Percentiles rank a stretch among this genome's conserved stretches.
Conservation (phyloP, 2,329 filamentous ascomycete species). For the Coleophoma eucalyptorum region DNA sequence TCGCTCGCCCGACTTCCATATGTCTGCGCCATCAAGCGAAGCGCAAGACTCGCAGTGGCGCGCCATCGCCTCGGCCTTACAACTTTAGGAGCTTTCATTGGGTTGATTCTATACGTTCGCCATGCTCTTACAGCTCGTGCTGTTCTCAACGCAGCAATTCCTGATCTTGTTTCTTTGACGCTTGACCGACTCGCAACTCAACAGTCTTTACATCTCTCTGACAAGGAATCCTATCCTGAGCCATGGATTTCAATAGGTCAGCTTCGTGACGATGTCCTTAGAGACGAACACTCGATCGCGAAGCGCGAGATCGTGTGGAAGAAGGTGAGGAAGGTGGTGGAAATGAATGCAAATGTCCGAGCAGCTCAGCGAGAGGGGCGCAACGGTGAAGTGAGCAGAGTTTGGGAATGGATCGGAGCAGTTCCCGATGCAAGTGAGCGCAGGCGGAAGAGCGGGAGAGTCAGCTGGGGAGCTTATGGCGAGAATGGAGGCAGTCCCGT, state of each 20-base stretch:
- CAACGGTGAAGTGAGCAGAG: conserved; percentile 61
- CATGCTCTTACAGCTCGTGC: conserved; percentile 58
- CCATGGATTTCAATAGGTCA: conserved; percentile 84
- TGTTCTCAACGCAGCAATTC: conserved; percentile 64
- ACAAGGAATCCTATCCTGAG: conserved; percentile 62
- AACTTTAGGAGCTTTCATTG: conserved; percentile 50
- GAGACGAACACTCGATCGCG: conserved; percentile 72
- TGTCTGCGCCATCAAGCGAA: conserved; percentile 75
- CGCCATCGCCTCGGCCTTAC: conserved; percentile 84
- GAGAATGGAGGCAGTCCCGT: conserved; percentile 20
- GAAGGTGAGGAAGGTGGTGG: conserved; percentile 77
- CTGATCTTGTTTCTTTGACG: conserved; percentile 77
- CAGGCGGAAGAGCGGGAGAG: conserved; percentile 45
- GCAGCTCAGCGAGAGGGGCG: conserved; percentile 65
- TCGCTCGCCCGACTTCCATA: conserved; percentile 91
- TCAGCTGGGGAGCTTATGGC: conserved; percentile 25
- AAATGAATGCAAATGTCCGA: conserved; percentile 90
- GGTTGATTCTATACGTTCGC: conserved; percentile 58
- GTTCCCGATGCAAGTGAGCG: conserved; percentile 35
- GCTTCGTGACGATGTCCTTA: conserved; percentile 83
- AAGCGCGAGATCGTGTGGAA: conserved; percentile 82
- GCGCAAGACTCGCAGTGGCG: conserved; percentile 75
- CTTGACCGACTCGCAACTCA: conserved; percentile 80
- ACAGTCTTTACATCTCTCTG: conserved; percentile 70
- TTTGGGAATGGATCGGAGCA: conserved; percentile 69